These are phyloP conservation scores for Ambrosiella xylebori DNA, from an alignment of 2,329 filamentous ascomycete species.

Conservation along the genomic window DNA sequence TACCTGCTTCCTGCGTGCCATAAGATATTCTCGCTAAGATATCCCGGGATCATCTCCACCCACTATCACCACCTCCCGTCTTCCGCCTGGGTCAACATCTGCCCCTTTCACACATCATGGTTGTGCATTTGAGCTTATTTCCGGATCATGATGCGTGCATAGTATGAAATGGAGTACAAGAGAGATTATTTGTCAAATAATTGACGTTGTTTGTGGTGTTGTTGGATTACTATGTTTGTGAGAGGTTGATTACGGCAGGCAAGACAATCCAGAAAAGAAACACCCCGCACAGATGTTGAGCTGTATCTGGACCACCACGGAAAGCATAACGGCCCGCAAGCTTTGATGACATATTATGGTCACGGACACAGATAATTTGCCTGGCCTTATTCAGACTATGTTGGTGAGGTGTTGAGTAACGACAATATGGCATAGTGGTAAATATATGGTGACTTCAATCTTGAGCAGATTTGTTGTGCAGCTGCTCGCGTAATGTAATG, in stretches of 20 bases:
- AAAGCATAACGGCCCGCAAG: too few species aligned
- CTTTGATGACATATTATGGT: too few species aligned
- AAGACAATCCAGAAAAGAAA: neutral
- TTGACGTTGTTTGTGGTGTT: neutral
- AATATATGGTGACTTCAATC: too few species aligned
- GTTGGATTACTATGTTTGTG: too few species aligned
- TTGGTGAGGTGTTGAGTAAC: too few species aligned
- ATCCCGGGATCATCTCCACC: neutral
- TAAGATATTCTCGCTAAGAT: neutral
- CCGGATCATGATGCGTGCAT: neutral
- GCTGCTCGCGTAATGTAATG: too few species aligned
- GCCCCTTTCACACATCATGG: neutral
- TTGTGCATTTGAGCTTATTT: neutral
- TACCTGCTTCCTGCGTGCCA: neutral
- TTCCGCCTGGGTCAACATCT: neutral
- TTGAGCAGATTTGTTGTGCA: too few species aligned
- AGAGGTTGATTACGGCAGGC: neutral
- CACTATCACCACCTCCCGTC: neutral
- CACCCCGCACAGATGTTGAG: too few species aligned
- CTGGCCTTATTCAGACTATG: too few species aligned
- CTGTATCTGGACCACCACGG: too few species aligned
- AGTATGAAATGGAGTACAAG: neutral
- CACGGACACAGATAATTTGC: too few species aligned
- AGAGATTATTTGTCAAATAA: neutral
- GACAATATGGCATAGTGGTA: too few species aligned